phyloP scores from a whole-genome alignment of 2,329 filamentous ascomycete genomes.

The Biscogniauxia marginata region DNA sequence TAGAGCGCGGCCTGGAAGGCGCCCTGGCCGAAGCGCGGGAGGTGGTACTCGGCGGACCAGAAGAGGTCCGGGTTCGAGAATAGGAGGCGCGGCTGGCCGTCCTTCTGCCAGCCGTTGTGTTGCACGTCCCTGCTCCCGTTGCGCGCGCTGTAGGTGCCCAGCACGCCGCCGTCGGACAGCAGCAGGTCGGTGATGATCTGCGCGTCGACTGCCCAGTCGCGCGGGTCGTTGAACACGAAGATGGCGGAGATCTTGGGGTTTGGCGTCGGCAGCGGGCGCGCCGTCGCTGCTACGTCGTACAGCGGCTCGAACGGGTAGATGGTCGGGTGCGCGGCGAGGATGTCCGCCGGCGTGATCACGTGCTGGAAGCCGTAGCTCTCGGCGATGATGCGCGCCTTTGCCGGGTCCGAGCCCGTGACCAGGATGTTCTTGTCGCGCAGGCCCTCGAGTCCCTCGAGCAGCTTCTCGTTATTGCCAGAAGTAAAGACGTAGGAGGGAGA shows the following conservation, averaged over 20 bases:
- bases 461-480: too few species aligned
- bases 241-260: slow-evolving; percentile 78
- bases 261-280: slow-evolving; percentile 55
- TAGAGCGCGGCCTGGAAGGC: slow-evolving; percentile 81
- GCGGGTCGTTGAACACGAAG: slow-evolving; percentile 91
- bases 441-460: slow-evolving; percentile 44
- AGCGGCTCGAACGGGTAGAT: slow-evolving; percentile 82
- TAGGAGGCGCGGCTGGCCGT: slow-evolving; percentile 77
- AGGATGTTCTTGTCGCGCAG: slow-evolving; percentile 66
- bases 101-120: slow-evolving; percentile 77
- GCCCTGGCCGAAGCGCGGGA: slow-evolving; percentile 87
- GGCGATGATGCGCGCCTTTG: slow-evolving; percentile 70
- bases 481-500: too few species aligned
- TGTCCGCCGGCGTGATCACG: slow-evolving; percentile 83
- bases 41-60: slow-evolving; percentile 82
- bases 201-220: slow-evolving; percentile 91
- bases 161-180: slow-evolving; percentile 71
- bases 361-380: slow-evolving; percentile 75
- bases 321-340: slow-evolving; percentile 68
- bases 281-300: slow-evolving; percentile 47
- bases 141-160: slow-evolving; percentile 72
- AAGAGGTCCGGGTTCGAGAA: slow-evolving; percentile 89
- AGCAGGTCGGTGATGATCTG: slow-evolving; percentile 83
- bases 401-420: slow-evolving; percentile 68
- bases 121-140: slow-evolving; percentile 64